phyloP scores from a whole-genome alignment of 2,329 filamentous ascomycete species.

The Fusarium liriodendri region DNA sequence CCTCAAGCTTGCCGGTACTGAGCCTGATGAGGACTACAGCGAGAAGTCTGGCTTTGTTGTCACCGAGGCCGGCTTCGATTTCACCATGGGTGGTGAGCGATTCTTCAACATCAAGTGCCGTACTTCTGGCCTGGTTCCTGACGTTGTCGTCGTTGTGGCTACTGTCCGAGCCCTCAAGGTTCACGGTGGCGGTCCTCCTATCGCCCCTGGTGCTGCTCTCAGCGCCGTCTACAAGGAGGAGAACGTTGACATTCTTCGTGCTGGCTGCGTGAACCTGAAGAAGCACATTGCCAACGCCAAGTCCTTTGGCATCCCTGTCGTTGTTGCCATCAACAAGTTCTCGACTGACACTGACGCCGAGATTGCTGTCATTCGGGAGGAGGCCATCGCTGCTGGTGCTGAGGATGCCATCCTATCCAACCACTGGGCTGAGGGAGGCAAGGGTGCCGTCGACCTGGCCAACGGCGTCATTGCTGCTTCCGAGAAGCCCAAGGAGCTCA shows the following conservation, averaged over 20 bases:
- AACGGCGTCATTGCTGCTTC: slow-evolving; percentile 86
- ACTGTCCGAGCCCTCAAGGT: slow-evolving; percentile 97
- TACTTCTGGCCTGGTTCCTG: slow-evolving; percentile 89
- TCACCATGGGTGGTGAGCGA: slow-evolving; percentile 98
- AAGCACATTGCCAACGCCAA: slow-evolving; percentile 96
- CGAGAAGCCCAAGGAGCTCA: slow-evolving; percentile 87
- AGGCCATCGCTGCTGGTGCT: slow-evolving; percentile 90
- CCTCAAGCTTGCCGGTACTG: slow-evolving; percentile 93
- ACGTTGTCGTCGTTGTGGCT: slow-evolving; percentile 94
- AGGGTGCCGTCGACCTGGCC: slow-evolving; percentile 88
- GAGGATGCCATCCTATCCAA: slow-evolving; percentile 94
- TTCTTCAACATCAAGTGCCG: slow-evolving; percentile 99
- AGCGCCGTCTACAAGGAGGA: slow-evolving; percentile 90
- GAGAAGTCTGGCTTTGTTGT: slow-evolving; percentile 92
- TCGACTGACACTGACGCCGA: slow-evolving; percentile 94
- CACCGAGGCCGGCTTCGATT: slow-evolving; percentile 98
- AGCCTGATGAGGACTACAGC: slow-evolving; percentile 86
- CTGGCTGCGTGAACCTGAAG: slow-evolving; percentile 91
- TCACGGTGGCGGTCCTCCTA: slow-evolving; percentile 95
- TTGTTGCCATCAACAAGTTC: slow-evolving; percentile 98
- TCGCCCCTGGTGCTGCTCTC: slow-evolving; percentile 87
- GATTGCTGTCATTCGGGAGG: slow-evolving; percentile 87
- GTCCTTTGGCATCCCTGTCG: slow-evolving; percentile 89
- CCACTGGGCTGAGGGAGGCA: slow-evolving; percentile 96
- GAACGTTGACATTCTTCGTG: slow-evolving; percentile 90